Base-by-base conservation (phyloP, 495 filamentous ascomycete genomes). In the Xylaria acuta region DNA sequence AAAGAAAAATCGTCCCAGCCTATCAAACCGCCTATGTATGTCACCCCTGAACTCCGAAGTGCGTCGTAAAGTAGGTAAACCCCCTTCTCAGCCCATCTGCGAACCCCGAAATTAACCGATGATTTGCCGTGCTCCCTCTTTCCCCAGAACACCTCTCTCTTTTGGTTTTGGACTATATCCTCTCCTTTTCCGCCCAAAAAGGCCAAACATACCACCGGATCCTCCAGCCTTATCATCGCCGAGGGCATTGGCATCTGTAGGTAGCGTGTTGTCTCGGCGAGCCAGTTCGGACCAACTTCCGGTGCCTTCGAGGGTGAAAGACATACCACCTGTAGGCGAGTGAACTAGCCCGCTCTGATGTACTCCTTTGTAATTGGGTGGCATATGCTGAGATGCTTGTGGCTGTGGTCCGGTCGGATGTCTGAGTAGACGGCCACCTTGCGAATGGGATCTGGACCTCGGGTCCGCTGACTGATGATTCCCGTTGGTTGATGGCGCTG, bases 81-180 rank as follows among this genome's bases (percentile, higher is more conserved):
- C 32, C 25, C 51, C 49, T 67, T 67, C 18, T 49, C 25, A 34
- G 69, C 27, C 27, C 70, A 20, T 60, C 47, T 36, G 45, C 7
- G 36, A 40, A 30, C 49, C 40, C 40, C 38, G 41, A 45, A 20
- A 49, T 75, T 65, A 85, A 75, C 86, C 84, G 62, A 93, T 87
- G 47, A 94, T 85, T 38, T 94, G 90, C 76, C 96, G 87, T 25
- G 96, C 94, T 8, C 96, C 96, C 78, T 99, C 96, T 77, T 97
- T 97, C 67, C 96, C 97, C 72, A 99, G 79, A 59, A 99, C 95
- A 63, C 96, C 96, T 22, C 93, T 86, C 79, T 99, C 96, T 79
- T 93, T 94, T 54, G 95, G 95, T 82, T 97, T 97, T 11, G 96
- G 96, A 78, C 95, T 97, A 77, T 92, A 89, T 62, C 94, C 94